phyloP scores from a whole-genome alignment of 2,329 filamentous ascomycete genomes.

The Penicillium sp. region DNA sequence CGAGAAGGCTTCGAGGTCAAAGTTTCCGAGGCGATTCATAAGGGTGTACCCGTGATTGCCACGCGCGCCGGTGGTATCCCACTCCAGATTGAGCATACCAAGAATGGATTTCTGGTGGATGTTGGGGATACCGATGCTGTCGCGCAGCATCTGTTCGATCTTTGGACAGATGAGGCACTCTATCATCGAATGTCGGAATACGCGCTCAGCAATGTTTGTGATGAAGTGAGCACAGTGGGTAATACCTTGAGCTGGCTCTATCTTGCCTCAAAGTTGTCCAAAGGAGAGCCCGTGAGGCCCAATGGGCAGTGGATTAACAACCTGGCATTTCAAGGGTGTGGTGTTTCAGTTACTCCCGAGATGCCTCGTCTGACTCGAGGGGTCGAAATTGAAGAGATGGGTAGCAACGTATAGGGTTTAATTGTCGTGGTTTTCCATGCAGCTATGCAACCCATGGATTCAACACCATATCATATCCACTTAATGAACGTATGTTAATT shows the following conservation, averaged over 20 bases:
- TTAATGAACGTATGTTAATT: neutral
- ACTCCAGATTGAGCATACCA: constrained; percentile 73
- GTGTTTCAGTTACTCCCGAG: constrained; percentile 58
- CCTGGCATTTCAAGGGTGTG: constrained; percentile 70
- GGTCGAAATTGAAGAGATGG: constrained; percentile 37
- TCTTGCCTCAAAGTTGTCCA: constrained; percentile 70
- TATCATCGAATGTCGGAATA: constrained; percentile 71
- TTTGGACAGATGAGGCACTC: constrained; percentile 69
- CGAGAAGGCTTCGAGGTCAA: constrained; percentile 87
- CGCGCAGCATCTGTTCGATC: constrained; percentile 67
- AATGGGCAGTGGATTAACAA: constrained; percentile 74
- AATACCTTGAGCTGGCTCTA: constrained; percentile 80
- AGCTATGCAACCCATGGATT: neutral
- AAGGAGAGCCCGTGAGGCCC: constrained; percentile 63
- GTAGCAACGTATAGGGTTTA: constrained; percentile 13
- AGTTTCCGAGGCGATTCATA: constrained; percentile 81
- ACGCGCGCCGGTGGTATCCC: constrained; percentile 80
- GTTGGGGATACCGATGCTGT: constrained; percentile 73
- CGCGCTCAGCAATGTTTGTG: constrained; percentile 71
- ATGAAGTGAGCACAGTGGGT: constrained; percentile 81
- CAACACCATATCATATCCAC: neutral
- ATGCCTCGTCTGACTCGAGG: constrained; percentile 64
- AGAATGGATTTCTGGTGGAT: constrained; percentile 76
- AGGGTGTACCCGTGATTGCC: constrained; percentile 78
- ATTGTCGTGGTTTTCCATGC: neutral